A percentile compares a stretch with the other conserved stretches of the same genome.
phyloP scores from a whole-genome alignment of 225 moss, liverwort and hornwort genomes.

The Pseudisothecium myosuroides region DNA sequence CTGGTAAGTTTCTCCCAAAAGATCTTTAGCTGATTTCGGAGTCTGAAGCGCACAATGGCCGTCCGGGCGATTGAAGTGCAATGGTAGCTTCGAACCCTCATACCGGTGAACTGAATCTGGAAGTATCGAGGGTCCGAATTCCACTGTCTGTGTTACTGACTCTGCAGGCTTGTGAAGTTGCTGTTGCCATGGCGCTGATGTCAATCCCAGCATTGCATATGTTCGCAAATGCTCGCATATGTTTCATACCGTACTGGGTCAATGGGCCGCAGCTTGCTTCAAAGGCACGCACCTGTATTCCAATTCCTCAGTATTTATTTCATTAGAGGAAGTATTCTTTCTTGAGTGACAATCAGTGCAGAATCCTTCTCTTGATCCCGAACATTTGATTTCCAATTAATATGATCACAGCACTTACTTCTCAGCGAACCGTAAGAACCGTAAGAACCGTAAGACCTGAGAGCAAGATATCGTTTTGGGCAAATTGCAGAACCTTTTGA shows the following conservation, averaged over 20 bases:
- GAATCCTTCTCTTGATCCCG: not conserved
- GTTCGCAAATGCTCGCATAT: constrained; percentile 88
- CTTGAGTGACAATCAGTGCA: not conserved
- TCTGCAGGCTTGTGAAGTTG: constrained; percentile 46
- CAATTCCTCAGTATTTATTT: not conserved
- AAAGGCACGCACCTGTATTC: constrained; percentile 56
- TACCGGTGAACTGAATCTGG: constrained; percentile 35
- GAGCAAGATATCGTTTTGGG: not conserved
- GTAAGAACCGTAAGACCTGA: not conserved
- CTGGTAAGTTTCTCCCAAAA: not conserved
- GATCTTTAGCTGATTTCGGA: not conserved
- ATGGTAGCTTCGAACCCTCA: not conserved
- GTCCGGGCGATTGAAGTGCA: not conserved
- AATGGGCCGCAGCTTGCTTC: constrained; percentile 69
- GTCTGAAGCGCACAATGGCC: not conserved
- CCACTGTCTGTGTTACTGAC: not conserved
- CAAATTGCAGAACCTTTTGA: not conserved
- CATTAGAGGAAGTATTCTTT: not conserved
- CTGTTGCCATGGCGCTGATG: constrained; percentile 18
- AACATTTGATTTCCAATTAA: not conserved
- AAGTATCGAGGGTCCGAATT: constrained; percentile 24
- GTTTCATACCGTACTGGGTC: constrained; percentile 96
- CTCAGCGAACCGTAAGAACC: not conserved
- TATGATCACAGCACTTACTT: not conserved
- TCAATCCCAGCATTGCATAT: constrained; percentile 63